Conservation (phyloP, 768 basidiomycete genomes). For the Lentinula sp. region DNA sequence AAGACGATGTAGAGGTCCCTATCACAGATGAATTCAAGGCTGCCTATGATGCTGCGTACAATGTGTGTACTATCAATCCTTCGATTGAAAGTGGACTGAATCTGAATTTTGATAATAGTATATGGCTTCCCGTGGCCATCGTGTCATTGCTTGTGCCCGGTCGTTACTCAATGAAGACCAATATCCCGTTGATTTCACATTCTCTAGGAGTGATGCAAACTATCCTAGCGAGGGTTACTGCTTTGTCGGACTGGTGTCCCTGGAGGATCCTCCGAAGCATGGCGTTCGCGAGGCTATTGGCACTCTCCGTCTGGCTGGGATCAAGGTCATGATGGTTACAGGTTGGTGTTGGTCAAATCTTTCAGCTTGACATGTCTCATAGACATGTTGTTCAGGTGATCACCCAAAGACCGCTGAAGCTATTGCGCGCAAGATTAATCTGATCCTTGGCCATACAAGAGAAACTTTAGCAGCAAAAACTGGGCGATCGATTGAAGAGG, state of each 20-base stretch:
- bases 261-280: conserved; percentile 69
- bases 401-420: conserved; percentile 73
- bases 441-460: conserved; percentile 61
- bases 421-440: conserved; percentile 67
- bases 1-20: conserved; percentile 39
- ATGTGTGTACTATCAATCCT: conserved; percentile 29
- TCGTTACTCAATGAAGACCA: conserved; percentile 41
- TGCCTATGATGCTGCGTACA: conserved; percentile 55
- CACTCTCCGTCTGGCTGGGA: conserved; percentile 63
- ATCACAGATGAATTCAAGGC: conserved; percentile 51
- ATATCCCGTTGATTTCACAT: conserved; percentile 41
- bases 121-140: conserved; percentile 73
- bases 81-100: not conserved
- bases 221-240: conserved; percentile 54
- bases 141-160: conserved; percentile 70
- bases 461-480: conserved; percentile 56
- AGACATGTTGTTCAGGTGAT: conserved; percentile 34
- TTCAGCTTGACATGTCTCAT: not conserved
- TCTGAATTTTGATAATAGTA: conserved; percentile 33
- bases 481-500: conserved; percentile 44
- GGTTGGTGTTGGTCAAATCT: conserved; percentile 25
- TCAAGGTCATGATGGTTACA: conserved; percentile 76
- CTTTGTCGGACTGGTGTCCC: conserved; percentile 59
- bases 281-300: conserved; percentile 70
- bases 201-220: conserved; percentile 47